phyloP scores from a whole-genome alignment of 163 green algal species.

The Coccomyxa subellipsoidea region DNA sequence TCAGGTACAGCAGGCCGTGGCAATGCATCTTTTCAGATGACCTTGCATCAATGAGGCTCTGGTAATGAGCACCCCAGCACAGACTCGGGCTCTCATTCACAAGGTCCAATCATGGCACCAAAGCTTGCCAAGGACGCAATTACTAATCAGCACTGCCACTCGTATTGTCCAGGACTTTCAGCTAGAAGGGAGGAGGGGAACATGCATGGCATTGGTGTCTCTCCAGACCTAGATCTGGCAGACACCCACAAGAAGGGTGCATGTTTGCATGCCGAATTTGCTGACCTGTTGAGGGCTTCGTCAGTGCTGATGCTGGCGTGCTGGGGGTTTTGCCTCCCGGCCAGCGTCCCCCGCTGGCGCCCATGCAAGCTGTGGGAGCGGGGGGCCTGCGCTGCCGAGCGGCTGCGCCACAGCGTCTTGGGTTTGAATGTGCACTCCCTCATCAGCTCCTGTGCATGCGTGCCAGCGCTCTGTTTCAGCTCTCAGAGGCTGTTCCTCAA shows the following conservation, averaged over 20 bases:
- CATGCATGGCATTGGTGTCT: no score
- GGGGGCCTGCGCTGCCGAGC: background rate
- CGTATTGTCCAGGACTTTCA: no score
- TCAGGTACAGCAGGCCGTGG: background rate
- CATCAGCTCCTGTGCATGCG: constrained; percentile 12
- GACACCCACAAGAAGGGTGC: no score
- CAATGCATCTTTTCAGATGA: background rate
- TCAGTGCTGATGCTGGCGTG: constrained; percentile 6
- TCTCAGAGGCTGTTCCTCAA: no score
- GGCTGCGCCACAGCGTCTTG: constrained; percentile 13
- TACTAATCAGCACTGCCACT: no score
- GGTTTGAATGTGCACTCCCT: constrained; percentile 30
- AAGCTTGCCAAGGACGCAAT: no score
- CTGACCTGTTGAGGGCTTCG: constrained; percentile 3
- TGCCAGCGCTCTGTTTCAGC: no score
- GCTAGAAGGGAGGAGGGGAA: no score
- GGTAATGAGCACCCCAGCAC: background rate
- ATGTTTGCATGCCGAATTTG: background rate
- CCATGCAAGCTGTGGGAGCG: background rate
- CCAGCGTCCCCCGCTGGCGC: no score
- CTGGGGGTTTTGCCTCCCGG: constrained; percentile 9
- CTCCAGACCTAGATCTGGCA: no score
- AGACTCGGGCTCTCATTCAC: no score
- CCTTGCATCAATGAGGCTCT: background rate
- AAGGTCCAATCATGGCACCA: no score